Conservation (phyloP, 345 rosid species). For the Lepidium africanum region DNA sequence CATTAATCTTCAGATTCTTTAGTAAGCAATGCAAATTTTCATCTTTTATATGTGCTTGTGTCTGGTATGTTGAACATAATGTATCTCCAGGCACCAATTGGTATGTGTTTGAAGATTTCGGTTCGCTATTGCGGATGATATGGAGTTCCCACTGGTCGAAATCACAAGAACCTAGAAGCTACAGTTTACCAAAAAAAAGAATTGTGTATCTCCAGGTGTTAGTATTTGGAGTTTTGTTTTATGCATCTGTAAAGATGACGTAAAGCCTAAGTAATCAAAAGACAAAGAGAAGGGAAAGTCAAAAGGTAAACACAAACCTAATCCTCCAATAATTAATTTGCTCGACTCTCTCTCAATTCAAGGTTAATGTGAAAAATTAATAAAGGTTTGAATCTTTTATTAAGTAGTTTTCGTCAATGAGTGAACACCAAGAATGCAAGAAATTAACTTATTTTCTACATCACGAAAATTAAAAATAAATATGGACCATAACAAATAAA, state of each 20-base stretch:
- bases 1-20: not conserved
- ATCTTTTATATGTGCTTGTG: not conserved
- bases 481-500: not conserved
- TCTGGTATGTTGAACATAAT: not conserved
- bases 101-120: too few relatives aligned
- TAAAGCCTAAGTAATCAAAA: slow-evolving; percentile 11
- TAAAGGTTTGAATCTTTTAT: not conserved
- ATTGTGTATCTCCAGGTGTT: not conserved
- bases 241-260: slow-evolving; percentile 21
- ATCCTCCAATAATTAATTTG: slow-evolving; percentile 23
- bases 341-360: slow-evolving; percentile 13
- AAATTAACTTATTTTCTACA: not conserved
- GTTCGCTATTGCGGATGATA: too few relatives aligned
- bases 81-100: not conserved
- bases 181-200: too few relatives aligned
- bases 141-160: too few relatives aligned
- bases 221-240: not conserved
- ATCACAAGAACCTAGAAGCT: too few relatives aligned
- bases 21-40: not conserved
- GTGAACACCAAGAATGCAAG: not conserved
- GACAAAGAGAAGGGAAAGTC: slow-evolving; percentile 1
- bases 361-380: slow-evolving; percentile 11
- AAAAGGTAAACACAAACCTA: slow-evolving; percentile 26
- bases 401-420: not conserved
- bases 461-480: not conserved